Evolutionary conservation across 1,284 basidiomycete species (phyloP), one percentile per base, ranked within the genome.

Genomic region (Pseudozyma hubeiensis): DNA sequence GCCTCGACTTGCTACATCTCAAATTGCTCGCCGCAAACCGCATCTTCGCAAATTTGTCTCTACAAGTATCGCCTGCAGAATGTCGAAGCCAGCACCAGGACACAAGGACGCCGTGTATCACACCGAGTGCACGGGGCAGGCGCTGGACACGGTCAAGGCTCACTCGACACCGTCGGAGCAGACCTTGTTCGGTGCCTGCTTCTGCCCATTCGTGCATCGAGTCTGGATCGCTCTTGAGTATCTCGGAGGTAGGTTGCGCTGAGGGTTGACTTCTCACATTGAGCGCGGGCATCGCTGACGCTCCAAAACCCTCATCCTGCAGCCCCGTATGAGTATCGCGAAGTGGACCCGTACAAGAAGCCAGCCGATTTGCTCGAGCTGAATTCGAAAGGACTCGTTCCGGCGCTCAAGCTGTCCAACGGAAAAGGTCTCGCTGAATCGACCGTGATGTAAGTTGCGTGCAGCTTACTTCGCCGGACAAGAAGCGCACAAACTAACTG

Each of bases 271-370:
- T 37, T 10, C 35, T 14, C 13, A 41, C 39, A 41, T 41, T 5
- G 24, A 24, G 39, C 39, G 5, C 11, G 2, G 1, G 13, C 9
- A 37, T 37, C 14, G 35, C 9, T 41, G 7, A 41, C 40, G 1
- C 7, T 41, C 2, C 43, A 5, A 4, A 3, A 24, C 19, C n/a
- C 16, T 10, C 10, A 7, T 41, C n/a, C 13, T 29, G 6, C 56
- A 73, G 70, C 60, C 30, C 77, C 71, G 10, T 73, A 70, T 39
- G 62, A 56, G 53, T 76, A 90, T 89, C 49, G 64, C 77, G 91
- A 92, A 84, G 90, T 92, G 31, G 91, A 93, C 83, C 91, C 91
- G 1, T 92, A 93, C 86, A 89, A 89, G 85, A 93, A 93, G 78
- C 91, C 92, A 0, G 85, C 88, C 53, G 90, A 91, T 37, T 87